phyloP scores from a whole-genome alignment of 768 basidiomycete species.

The Rhodotorula babjevae region DNA sequence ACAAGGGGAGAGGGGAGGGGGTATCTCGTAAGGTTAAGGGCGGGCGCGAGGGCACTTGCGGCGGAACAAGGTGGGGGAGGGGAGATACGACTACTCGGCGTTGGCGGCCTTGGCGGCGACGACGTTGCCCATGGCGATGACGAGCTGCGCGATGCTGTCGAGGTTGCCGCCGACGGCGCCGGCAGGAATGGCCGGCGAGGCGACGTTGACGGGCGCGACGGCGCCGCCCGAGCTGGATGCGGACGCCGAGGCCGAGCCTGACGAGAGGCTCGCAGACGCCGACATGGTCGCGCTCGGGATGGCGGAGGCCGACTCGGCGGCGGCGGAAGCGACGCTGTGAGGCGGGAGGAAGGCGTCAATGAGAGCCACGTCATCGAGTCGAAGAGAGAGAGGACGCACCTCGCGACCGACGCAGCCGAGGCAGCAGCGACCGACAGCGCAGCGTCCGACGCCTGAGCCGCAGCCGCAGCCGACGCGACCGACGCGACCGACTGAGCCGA shows the following conservation, averaged over 20 bases:
- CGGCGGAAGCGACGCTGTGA: background rate
- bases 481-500: background rate
- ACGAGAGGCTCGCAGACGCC: background rate
- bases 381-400: background rate
- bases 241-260: background rate
- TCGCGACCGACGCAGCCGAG: background rate
- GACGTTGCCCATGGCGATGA: slow-evolving; percentile 33
- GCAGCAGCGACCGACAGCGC: background rate
- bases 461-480: background rate
- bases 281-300: slow-evolving; percentile 7
- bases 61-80: background rate
- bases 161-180: slow-evolving; percentile 33
- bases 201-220: background rate
- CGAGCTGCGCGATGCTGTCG: slow-evolving; percentile 32
- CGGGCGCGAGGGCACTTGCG: no score
- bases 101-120: slow-evolving; percentile 7
- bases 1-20: no score
- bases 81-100: background rate
- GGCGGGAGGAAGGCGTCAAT: no score
- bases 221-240: background rate
- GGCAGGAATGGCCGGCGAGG: background rate
- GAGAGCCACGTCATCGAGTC: background rate
- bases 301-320: background rate
- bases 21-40: background rate
- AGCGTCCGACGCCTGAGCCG: background rate